Percentiles rank a stretch among this genome's conserved stretches.
These are phyloP conservation scores for Dichomitus squalens DNA, from an alignment of 1,284 basidiomycete genomes.

Conservation along the genomic window DNA sequence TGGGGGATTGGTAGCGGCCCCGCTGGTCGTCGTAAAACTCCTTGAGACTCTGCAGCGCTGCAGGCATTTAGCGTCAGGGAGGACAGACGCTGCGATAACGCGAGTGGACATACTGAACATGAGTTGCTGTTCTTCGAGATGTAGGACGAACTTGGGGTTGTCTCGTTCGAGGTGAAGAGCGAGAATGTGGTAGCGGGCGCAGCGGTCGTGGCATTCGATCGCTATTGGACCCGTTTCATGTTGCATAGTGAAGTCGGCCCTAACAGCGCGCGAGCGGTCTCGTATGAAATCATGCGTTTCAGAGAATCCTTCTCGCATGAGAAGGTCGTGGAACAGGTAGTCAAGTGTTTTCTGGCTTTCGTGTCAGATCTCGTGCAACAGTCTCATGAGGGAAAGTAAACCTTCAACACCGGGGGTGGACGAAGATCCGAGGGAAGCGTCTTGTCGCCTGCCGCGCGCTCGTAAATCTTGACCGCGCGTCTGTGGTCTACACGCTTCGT, in stretches of 20 bases:
- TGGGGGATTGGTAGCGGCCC: conserved; percentile 65
- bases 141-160: conserved; percentile 62
- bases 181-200: conserved; percentile 92
- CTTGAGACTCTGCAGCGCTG: conserved; percentile 88
- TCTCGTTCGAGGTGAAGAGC: conserved; percentile 78
- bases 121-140: conserved; percentile 85
- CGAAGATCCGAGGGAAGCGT: conserved; percentile 91
- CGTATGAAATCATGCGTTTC: conserved; percentile 86
- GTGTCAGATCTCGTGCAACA: conserved; percentile 1
- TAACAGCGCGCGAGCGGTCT: conserved; percentile 88
- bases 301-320: conserved; percentile 70
- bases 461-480: conserved; percentile 93
- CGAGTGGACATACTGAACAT: conserved; percentile 73
- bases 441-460: conserved; percentile 93
- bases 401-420: conserved; percentile 84
- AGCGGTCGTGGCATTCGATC: conserved; percentile 91
- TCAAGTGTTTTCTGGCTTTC: conserved; percentile 76
- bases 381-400: conserved; percentile 32
- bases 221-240: conserved; percentile 77
- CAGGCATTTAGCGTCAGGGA: not conserved
- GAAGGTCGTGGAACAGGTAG: conserved; percentile 87
- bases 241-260: conserved; percentile 96
- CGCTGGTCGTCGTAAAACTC: conserved; percentile 92
- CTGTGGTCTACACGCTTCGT: conserved; percentile 82
- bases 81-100: not conserved